These are phyloP conservation scores for Piper longum DNA, from an alignment of 164 flowering plant species.

Conservation along the genomic window DNA sequence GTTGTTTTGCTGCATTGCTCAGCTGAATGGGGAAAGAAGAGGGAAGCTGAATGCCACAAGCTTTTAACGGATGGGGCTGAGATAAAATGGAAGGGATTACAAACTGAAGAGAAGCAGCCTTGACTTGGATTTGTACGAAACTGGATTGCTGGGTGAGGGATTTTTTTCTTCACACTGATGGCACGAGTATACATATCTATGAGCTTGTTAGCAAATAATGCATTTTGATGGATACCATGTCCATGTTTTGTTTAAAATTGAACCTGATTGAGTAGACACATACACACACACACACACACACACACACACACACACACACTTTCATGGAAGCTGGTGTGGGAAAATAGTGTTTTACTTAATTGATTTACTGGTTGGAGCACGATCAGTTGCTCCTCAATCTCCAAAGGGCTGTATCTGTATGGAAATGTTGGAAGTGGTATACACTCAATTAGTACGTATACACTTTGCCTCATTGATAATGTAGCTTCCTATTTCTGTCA, in stretches of 20 bases:
- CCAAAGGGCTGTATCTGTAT: slow-evolving; percentile 87
- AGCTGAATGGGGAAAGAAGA: slow-evolving; percentile 51
- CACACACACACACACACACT: not conserved
- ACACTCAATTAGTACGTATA: not conserved
- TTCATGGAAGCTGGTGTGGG: slow-evolving; percentile 65
- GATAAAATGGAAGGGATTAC: slow-evolving; percentile 38
- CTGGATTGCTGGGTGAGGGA: slow-evolving; percentile 43
- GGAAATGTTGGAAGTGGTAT: slow-evolving; percentile 98
- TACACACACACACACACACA: not conserved
- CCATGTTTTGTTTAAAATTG: not conserved
- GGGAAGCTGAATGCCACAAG: slow-evolving; percentile 58
- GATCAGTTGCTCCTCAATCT: slow-evolving; percentile 76
- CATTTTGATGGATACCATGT: too few species aligned
- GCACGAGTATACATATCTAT: not conserved
- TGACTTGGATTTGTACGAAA: slow-evolving; percentile 30
- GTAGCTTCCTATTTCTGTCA: too few species aligned
- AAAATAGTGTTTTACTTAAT: slow-evolving; percentile 88
- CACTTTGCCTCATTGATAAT: not conserved
- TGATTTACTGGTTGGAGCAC: slow-evolving; percentile 61
- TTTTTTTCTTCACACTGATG: not conserved
- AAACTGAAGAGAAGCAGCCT: slow-evolving; percentile 33
- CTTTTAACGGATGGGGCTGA: slow-evolving; percentile 75
- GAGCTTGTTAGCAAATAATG: not conserved
- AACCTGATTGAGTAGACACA: not conserved
- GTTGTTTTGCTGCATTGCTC: slow-evolving; percentile 29